phyloP scores from a whole-genome alignment of 176 grass and related monocot genomes.

The Saccharum spontaneum region DNA sequence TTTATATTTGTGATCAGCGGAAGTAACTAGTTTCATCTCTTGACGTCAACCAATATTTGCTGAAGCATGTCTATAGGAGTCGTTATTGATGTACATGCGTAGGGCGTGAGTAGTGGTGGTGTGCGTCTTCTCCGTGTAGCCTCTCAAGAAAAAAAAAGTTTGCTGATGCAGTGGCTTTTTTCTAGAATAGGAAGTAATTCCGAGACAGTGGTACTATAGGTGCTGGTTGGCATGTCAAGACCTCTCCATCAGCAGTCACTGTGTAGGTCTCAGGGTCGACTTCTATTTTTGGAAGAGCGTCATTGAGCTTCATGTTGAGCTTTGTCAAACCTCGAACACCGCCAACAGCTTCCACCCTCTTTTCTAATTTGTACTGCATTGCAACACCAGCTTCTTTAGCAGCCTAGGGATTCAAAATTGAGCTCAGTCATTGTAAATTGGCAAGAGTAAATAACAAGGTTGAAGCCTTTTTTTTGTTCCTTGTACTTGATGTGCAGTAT shows the following conservation, averaged over 20 bases:
- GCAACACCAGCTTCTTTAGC: slow-evolving; percentile 65
- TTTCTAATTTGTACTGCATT: slow-evolving; percentile 58
- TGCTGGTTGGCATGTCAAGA: slow-evolving; percentile 61
- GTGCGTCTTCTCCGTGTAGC: background rate
- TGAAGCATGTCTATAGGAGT: background rate
- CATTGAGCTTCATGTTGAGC: slow-evolving; percentile 87
- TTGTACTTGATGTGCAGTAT: background rate
- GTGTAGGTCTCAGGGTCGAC: slow-evolving; percentile 79
- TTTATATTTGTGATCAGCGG: no score
- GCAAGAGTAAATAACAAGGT: background rate
- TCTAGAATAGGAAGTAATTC: slow-evolving; percentile 97
- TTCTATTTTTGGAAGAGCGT: slow-evolving; percentile 72
- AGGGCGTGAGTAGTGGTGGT: background rate
- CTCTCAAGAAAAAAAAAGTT: background rate
- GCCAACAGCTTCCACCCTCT: slow-evolving; percentile 73
- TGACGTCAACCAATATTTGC: no score
- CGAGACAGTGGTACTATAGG: slow-evolving; percentile 70
- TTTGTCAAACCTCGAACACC: slow-evolving; percentile 68
- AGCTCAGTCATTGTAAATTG: background rate
- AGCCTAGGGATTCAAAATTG: slow-evolving; percentile 45
- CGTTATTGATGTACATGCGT: background rate
- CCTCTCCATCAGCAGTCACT: slow-evolving; percentile 73
- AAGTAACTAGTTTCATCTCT: no score
- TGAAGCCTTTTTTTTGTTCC: background rate
- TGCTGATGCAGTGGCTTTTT: background rate